A percentile compares a stretch with the other conserved stretches of the same genome.
Conservation (phyloP, 164 flowering plant species). For the Liriodendron chinense region DNA sequence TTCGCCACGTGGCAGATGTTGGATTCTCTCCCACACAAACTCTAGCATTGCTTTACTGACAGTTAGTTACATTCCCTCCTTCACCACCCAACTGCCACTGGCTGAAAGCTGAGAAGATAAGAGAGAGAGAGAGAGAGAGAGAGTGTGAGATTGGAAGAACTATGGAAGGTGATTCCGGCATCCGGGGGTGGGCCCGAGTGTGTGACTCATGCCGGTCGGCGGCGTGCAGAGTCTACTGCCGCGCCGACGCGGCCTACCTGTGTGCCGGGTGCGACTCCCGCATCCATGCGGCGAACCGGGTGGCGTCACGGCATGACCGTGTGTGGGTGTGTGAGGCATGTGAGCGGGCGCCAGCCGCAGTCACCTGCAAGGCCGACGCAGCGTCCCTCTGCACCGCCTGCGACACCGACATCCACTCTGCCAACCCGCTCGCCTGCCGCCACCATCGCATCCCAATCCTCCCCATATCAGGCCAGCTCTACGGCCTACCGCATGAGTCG, state of each 20-base stretch:
- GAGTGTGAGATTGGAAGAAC: neutral
- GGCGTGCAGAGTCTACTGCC: constrained; percentile 62
- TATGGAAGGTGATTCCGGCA: neutral
- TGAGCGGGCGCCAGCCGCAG: constrained; percentile 71
- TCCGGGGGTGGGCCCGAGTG: constrained; percentile 34
- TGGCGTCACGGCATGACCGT: constrained; percentile 14
- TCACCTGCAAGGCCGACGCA: constrained; percentile 84
- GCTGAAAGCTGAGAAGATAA: neutral
- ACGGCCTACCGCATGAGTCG: constrained; percentile 19
- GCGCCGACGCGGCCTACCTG: constrained; percentile 59
- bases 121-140: constrained; percentile 1
- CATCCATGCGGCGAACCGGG: constrained; percentile 35
- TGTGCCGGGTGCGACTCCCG: constrained; percentile 66
- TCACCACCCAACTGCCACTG: constrained; percentile 1
- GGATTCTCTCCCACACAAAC: constrained; percentile 5
- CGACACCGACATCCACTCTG: constrained; percentile 79
- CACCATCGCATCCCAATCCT: constrained; percentile 49
- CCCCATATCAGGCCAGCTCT: constrained; percentile 34
- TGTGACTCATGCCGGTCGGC: constrained; percentile 64
- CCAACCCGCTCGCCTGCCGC: constrained; percentile 80
- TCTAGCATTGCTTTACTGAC: neutral
- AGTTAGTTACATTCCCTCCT: neutral
- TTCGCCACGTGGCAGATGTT: neutral
- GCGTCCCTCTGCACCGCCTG: constrained; percentile 74
- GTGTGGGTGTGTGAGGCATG: constrained; percentile 85